Base-by-base conservation (phyloP, 352 stramenopile species). In the Pythium graminicola region DNA sequence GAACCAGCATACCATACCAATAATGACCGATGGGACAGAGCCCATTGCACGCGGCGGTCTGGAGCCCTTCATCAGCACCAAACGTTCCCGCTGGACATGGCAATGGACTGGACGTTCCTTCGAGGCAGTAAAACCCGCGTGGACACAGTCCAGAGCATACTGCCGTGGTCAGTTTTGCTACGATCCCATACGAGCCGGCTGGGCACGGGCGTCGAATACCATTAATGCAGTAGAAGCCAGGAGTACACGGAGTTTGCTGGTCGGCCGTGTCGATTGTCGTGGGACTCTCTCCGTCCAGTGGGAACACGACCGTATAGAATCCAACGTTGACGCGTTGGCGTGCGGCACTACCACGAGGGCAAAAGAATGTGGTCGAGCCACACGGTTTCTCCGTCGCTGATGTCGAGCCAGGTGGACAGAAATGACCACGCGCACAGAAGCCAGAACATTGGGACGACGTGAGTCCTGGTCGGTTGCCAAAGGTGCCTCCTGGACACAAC, bases 331-430 rank as follows among this genome's bases (percentile, higher is more conserved):
- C 77, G 13, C 29, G 50, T 9, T 50, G 65, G 8, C 76, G 75
- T 4, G 56, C 57, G 1, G 62, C 65, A 23, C 72, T 83, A 2
- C 77, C 77, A 6, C 47, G 26, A 7, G 76, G 81, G 26, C 77
- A 91, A 51, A 75, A 89, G 61, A 65, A 86, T 11, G 53, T 62
- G 5, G 81, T 71, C 19, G 55, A 53, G 1, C 76, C 77, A n/a
- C 81, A 89, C 4, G 44, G 9, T 3, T 73, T 72, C 44, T 73
- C 60, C 17, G 38, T 69, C n/a, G 81, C 42, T 29, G 68, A 74
- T 17, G 69, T 85, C 10, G 81, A 91, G 28, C 77, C 81, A 17
- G 60, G 54, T 2, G 75, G 75, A 33, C 75, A 89, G 33, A 85
- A 85, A 62, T 74, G 70, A 2, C 78, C 78, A 7, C 61, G 54